Conservation (phyloP, 345 rosid genomes). For the Hevea brasiliensis region DNA sequence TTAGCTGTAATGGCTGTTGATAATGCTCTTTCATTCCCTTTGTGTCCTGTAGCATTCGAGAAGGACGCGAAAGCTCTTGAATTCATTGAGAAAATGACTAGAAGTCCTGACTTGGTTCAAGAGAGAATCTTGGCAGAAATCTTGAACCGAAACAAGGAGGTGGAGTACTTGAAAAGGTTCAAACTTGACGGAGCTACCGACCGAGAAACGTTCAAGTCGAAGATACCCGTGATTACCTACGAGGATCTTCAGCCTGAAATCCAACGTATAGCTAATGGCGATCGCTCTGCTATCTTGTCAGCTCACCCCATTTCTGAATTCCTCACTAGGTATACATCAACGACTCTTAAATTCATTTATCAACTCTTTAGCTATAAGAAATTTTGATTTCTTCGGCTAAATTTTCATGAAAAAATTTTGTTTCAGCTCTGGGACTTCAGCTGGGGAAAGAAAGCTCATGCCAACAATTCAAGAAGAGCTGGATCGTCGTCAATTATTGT, state of each 20-base stretch:
- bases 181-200: slow-evolving; percentile 54
- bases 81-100: slow-evolving; percentile 68
- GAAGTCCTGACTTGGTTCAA: slow-evolving; percentile 50
- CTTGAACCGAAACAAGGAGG: slow-evolving; percentile 49
- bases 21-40: slow-evolving; percentile 42
- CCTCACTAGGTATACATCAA: slow-evolving; percentile 47
- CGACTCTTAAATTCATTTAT: too few species aligned
- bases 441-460: slow-evolving; percentile 97
- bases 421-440: slow-evolving; percentile 93
- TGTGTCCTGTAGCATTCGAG: slow-evolving; percentile 45
- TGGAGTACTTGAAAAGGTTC: slow-evolving; percentile 63
- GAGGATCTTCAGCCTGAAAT: slow-evolving; percentile 73
- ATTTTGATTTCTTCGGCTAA: too few species aligned
- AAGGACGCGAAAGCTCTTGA: slow-evolving; percentile 59
- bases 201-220: slow-evolving; percentile 53
- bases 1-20: slow-evolving; percentile 45
- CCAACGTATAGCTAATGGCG: slow-evolving; percentile 76
- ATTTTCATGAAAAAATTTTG: too few species aligned
- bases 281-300: slow-evolving; percentile 67
- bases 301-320: slow-evolving; percentile 72
- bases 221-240: slow-evolving; percentile 59
- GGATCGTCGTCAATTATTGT: slow-evolving; percentile 87
- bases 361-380: too few species aligned
- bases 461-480: slow-evolving; percentile 91
- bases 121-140: slow-evolving; percentile 54